These are phyloP conservation scores for Alternaria burnsii DNA, from an alignment of 2,329 filamentous ascomycete genomes.

Conservation along the genomic window DNA sequence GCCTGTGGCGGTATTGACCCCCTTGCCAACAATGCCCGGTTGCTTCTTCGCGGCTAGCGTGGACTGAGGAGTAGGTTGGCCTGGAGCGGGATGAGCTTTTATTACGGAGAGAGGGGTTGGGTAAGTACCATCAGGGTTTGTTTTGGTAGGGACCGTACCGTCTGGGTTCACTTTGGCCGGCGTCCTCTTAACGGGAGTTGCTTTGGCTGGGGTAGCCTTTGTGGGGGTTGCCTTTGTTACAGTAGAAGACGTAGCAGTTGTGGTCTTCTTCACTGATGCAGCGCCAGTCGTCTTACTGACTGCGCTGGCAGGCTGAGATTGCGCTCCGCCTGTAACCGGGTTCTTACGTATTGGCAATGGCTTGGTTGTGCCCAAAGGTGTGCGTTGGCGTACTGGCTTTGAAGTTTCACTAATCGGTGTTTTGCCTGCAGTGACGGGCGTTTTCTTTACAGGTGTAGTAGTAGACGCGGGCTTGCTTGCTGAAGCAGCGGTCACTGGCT, in stretches of 20 bases:
- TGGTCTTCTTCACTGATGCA: conserved; percentile 24
- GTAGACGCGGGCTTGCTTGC: conserved; percentile 38
- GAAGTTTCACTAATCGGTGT: conserved; percentile 23
- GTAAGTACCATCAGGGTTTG: conserved; percentile 37
- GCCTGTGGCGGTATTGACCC: conserved; percentile 45
- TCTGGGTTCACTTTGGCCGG: conserved; percentile 25
- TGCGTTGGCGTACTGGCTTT: conserved; percentile 24
- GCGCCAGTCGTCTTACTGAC: conserved; percentile 24
- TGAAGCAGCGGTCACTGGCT: conserved; percentile 13
- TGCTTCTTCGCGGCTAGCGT: conserved; percentile 34
- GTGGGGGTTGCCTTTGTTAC: conserved; percentile 18
- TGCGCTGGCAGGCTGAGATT: conserved; percentile 13
- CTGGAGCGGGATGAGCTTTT: conserved; percentile 38
- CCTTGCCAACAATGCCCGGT: conserved; percentile 47
- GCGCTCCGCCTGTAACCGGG: conserved; percentile 10
- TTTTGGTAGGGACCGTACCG: conserved; percentile 14
- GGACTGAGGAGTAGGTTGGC: conserved; percentile 28
- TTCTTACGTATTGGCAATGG: conserved; percentile 21
- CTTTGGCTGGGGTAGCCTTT: conserved; percentile 24
- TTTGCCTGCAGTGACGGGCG: conserved; percentile 30
- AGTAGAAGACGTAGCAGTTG: conserved; percentile 14
- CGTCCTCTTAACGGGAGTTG: conserved; percentile 37
- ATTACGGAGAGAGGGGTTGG: conserved; percentile 39
- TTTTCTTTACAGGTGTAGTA: conserved; percentile 26
- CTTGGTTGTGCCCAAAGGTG: conserved; percentile 33